Base-by-base conservation (phyloP, 2,329 filamentous ascomycete genomes). In the Colletotrichum higginsianum region DNA sequence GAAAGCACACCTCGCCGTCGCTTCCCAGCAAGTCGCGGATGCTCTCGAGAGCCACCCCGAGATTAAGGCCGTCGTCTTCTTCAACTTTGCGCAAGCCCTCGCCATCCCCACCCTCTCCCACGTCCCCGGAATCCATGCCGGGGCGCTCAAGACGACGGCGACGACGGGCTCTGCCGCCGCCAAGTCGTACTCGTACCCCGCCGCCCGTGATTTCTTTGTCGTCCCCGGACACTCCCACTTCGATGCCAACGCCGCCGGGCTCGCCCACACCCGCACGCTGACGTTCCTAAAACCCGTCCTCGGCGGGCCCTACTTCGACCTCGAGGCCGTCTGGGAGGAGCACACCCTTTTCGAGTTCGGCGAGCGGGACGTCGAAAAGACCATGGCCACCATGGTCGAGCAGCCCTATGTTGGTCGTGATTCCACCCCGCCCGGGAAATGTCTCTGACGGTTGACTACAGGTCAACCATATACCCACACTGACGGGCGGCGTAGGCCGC, bases 331-430 rank as follows among this genome's bases (percentile, higher is more conserved):
- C 60, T 96, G 93, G 93, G 92, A 94, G 9, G 92, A 95, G 79
- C 93, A 96, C 78, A 93, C 91, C 0, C 86, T 86, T 53, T 92
- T 88, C 75, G 92, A 95, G 78, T 95, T 95, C 78, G 89, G 80
- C 1, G 89, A 91, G 66, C 86, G 92, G 13, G 89, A 89, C 2
- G 92, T 94, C 0, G 89, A 90, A 73, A 88, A 90, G 74, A 95
- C 93, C 0, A 95, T 95, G 93, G 86, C 85, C n/a, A 95, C 93
- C 0, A 95, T 95, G 93, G 92, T 94, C 2, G 86, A 91, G 58
- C 90, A 94, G 78, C 93, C 93, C 2, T 94, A 95, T 76, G 93
- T 95, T 1, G 95, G 70, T 44, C 30, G 15, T 18, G 26, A 6
- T 53, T 16, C 35, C 35, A 38, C 9, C 35, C 35, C 8, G 2